Base-by-base conservation (phyloP, 768 basidiomycete genomes). In the Russula olivacea region DNA sequence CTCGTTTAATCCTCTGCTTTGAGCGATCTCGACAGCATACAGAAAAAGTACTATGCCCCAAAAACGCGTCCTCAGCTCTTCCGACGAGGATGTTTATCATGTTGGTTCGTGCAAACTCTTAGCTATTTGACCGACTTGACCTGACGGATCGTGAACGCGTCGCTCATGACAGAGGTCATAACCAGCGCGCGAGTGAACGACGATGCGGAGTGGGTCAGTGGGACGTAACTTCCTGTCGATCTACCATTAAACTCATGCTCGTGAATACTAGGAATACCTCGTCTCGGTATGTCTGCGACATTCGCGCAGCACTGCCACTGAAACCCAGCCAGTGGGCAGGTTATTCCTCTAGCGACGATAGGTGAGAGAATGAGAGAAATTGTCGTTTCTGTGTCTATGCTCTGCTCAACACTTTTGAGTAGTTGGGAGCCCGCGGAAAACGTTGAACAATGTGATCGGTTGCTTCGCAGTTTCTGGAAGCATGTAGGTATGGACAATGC, bases 381-480 rank as follows among this genome's bases (percentile, higher is more conserved):
- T 17, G 17, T 25, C 21, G 58, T 21, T 19, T n/a, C 48, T 57
- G 36, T 7, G n/a, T 43, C 41, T 47, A 25, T 30, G 36, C 61
- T 54, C 59, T 34, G n/a, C 45, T 54, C 41, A 65, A 48, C 32
- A 23, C 66, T 21, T 25, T n/a, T 2, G 64, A n/a, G 28, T 61
- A 89, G 88, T 68, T 89, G 88, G 88, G 88, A 89, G 62, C 88
- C 88, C 12, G 73, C 77, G 55, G 73, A 72, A 8, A 87, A 90
- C 69, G 76, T 90, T 15, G 66, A 70, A 40, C 74, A 78, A 30
- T 90, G 88, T 69, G 72, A 79, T 17, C 79, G 83, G 21, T 76
- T 90, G 17, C 72, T 88, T 28, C 64, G 71, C n/a, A 84, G 83
- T 64, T 90, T 90, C 70, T 77, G 75, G 76, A 52, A 72, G 6